phyloP scores from a whole-genome alignment of 805 yeast species.

The Saccharomyces cerevisiae region DNA sequence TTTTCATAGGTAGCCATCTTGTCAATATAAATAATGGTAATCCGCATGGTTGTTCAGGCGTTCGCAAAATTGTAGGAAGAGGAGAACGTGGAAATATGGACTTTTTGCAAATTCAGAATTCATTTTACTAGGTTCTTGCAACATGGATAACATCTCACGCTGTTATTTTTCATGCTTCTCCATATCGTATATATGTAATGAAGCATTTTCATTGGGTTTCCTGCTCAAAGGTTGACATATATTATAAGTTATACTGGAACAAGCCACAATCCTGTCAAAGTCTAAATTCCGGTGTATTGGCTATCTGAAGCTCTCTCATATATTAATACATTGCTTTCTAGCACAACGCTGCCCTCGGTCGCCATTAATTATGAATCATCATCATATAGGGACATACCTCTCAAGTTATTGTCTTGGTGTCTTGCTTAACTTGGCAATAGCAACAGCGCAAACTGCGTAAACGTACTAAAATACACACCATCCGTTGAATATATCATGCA shows the following conservation, averaged over 20 bases:
- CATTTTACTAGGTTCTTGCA: neutral
- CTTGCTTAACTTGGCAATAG: neutral
- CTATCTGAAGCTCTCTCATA: neutral
- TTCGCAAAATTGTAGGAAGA: neutral
- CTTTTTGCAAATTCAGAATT: neutral
- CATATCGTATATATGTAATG: neutral
- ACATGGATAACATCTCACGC: neutral
- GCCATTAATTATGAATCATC: neutral
- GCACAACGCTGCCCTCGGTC: neutral
- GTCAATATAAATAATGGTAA: neutral
- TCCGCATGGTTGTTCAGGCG: neutral
- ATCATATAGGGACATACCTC: neutral
- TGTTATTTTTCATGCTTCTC: neutral
- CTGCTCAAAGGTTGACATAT: neutral
- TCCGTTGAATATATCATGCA: neutral
- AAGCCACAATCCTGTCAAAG: neutral
- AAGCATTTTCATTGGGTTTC: neutral
- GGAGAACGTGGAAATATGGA: neutral
- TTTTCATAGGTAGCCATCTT: neutral
- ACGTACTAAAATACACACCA: neutral
- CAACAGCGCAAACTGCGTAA: neutral
- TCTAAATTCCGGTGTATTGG: neutral
- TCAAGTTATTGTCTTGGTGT: neutral
- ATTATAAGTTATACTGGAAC: neutral
- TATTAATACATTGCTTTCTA: neutral